Base-by-base conservation (phyloP, 208 protist genomes). In the Wallacemonas sp. region DNA sequence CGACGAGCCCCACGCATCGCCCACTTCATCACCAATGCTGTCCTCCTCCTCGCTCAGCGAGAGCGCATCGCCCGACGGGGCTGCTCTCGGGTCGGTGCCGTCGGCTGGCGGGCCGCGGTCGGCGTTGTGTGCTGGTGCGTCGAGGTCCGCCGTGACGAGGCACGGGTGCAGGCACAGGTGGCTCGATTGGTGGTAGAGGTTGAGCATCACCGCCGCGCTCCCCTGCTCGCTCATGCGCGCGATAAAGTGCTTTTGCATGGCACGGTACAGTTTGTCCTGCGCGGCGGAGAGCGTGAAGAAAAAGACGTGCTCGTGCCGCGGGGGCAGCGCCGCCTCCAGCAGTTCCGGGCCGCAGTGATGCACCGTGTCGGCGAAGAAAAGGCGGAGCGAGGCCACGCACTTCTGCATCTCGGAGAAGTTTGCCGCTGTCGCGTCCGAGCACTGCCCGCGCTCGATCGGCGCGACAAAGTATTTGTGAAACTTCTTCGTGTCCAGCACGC, bases 341-440 rank as follows among this genome's bases (percentile, higher is more conserved):
- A 93, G 78, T 50, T 93, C 85, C 23, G 86, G 77, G 1, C 87
- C 91, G 59, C 81, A 86, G 66, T 86, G 81, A 70, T 96, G 87
- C 20, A 89, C 84, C 4, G 77, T 82, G 26, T 65, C 44, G 5
- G 70, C 70, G 57, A 96, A 92, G 72, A 86, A 88, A 1, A 70
- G 69, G 7, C 89, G 86, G 42, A 94, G 59, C 25, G 89, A 80
- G 0, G 81, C 77, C 2, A 93, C 82, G 41, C 89, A 91, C 32
- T 76, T 67, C 65, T 93, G 82, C 88, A 93, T 92, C 68, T 93
- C 81, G n/a, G 67, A 10, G 46, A 92, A 89, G 57, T 97, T 77
- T 29, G 71, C 26, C 46, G 76, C 82, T 1, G 78, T 85, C 3
- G 86, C 80, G 72, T 93, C 89, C 0, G 65, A 76, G 61, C 85